Base-by-base conservation (phyloP, 2,329 filamentous ascomycete genomes). In the Sarocladium oryzae region DNA sequence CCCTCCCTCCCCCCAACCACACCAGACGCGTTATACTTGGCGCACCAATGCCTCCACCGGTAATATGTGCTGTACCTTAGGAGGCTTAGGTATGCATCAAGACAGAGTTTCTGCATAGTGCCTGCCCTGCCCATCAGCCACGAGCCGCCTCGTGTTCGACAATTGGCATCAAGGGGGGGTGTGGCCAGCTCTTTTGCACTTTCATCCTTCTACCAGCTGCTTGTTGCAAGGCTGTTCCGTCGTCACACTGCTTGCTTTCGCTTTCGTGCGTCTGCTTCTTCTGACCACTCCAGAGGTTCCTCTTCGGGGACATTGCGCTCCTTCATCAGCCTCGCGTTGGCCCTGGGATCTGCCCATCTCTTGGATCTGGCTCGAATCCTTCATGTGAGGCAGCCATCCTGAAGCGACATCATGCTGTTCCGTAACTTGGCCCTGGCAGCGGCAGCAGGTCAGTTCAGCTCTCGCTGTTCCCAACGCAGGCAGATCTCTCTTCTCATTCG, bases 351-450 rank as follows among this genome's bases (percentile, higher is more conserved):
- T 32, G 9, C 35, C 16, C 16, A 8, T 6, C 35, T 6, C n/a
- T n/a, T 23, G 7, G n/a, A 8, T 23, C 20, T 40, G 4, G 37
- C 13, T 9, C n/a, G n/a, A n/a, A n/a, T 8, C 37, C 23, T 48
- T 21, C 21, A 45, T 33, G 21, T 48, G 43, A 33, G 7, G 43
- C 15, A 7, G 26, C 5, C 43, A 48, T 10, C n/a, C 9, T 18
- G 4, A 26, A 33, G 43, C 43, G 15, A 48, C 28, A 51, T 23
- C 36, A 51, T 51, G 50, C 38, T 51, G 7, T 32, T 51, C 26
- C 37, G 50, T 16, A 51, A 33, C 21, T 16, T 49, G 21, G 51
- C 24, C 21, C 32, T 52, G 3, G 51, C 51, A 23, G 41, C 51
- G 23, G 21, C 45, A 9, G 23, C 45, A 33, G 32, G 51, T 52